Evolutionary conservation across 2,329 filamentous ascomycete species (phyloP).

Genomic region (Passalora sequoiae): DNA sequence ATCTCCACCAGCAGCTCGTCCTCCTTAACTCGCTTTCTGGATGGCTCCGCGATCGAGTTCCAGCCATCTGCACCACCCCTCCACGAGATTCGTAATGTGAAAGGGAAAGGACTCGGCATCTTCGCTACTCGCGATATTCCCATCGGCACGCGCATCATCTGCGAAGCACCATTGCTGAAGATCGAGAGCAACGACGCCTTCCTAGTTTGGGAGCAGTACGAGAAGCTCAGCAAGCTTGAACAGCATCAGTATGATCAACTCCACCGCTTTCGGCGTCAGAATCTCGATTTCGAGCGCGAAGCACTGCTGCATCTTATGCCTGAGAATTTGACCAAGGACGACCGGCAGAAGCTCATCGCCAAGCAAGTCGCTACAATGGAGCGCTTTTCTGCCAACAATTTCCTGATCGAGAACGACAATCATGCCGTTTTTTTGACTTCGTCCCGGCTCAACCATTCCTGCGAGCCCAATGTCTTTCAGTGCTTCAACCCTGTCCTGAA

Average conservation of each 20-base stretch:
- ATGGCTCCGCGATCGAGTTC: background rate
- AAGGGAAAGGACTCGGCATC: constrained; percentile 24
- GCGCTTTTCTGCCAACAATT: constrained; percentile 27
- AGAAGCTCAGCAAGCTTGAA: constrained; percentile 12
- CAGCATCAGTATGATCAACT: constrained; percentile 22
- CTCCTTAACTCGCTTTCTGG: background rate
- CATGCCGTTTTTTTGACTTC: constrained; percentile 15
- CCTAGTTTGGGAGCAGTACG: constrained; percentile 19
- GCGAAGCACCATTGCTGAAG: constrained; percentile 22
- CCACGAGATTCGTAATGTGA: constrained; percentile 17
- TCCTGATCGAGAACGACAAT: constrained; percentile 12
- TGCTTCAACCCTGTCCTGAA: constrained; percentile 16
- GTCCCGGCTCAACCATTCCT: constrained; percentile 26
- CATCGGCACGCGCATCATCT: constrained; percentile 25
- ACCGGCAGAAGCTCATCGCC: constrained; percentile 12
- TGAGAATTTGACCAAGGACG: constrained; percentile 3
- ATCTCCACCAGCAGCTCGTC: background rate
- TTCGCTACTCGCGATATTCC: constrained; percentile 23
- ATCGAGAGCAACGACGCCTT: constrained; percentile 14
- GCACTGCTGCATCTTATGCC: constrained; percentile 12
- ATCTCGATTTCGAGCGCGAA: constrained; percentile 19
- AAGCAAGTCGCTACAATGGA: constrained; percentile 23
- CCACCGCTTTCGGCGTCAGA: constrained; percentile 13
- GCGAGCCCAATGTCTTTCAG: constrained; percentile 25
- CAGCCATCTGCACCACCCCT: background rate